These are phyloP conservation scores for barrel medic (Medicago truncatula) DNA, from an alignment of 306 rosid species.

Conservation along the genomic window MtrunA17r5.0-ANR NC_053044.1:37561001-37561500, in stretches of 20 bases:
- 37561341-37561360: conserved; percentile 68
- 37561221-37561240: conserved; percentile 16
- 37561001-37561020: background rate
- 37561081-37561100: too few relatives aligned
- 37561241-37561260: conserved; percentile 63
- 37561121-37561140: too few relatives aligned
- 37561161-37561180: conserved; percentile 5
- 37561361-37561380: conserved; percentile 84
- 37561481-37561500: background rate
- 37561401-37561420: conserved; percentile 90
- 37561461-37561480: conserved; percentile 17
- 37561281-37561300: conserved; percentile 76
- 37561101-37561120: too few relatives aligned
- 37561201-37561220: background rate
- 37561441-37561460: conserved; percentile 28
- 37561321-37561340: conserved; percentile 82
- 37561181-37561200: background rate
- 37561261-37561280: conserved; percentile 62
- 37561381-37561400: conserved; percentile 76
- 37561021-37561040: conserved; percentile 6
- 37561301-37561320: conserved; percentile 68
- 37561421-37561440: conserved; percentile 95
- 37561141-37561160: background rate
- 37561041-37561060: conserved; percentile 13
- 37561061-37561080: background rate